Conservation (phyloP, 768 basidiomycete genomes). For the Sistotremastrum suecicum region DNA sequence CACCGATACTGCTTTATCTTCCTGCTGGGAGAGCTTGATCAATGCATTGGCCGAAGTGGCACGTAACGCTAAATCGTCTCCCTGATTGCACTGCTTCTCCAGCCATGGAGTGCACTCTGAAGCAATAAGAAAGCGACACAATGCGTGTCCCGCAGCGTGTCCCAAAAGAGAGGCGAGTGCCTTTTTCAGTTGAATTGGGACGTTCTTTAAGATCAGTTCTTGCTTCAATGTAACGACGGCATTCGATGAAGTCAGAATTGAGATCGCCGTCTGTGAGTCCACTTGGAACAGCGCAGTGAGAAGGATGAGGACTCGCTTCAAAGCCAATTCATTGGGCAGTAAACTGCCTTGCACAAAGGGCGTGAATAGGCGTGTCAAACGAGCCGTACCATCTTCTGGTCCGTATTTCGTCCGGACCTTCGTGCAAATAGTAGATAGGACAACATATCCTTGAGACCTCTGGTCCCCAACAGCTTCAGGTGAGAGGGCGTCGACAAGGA, state of each 20-base stretch:
- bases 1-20: slow-evolving; percentile 1
- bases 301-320: slow-evolving; percentile 47
- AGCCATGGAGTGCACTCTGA: slow-evolving; percentile 55
- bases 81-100: slow-evolving; percentile 36
- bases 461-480: no score
- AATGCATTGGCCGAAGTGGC: slow-evolving; percentile 61
- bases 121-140: slow-evolving; percentile 48
- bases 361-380: no score
- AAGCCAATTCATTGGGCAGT: slow-evolving; percentile 29
- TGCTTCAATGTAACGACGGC: slow-evolving; percentile 41
- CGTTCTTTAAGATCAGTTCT: no score
- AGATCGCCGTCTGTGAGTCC: slow-evolving; percentile 52
- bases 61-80: slow-evolving; percentile 30
- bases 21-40: slow-evolving; percentile 55
- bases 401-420: slow-evolving; percentile 29
- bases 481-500: no score
- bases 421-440: slow-evolving; percentile 56
- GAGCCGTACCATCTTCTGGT: slow-evolving; percentile 19
- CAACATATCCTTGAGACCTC: slow-evolving; percentile 51
- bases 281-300: slow-evolving; percentile 74
- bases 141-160: slow-evolving; percentile 63
- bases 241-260: slow-evolving; percentile 61
- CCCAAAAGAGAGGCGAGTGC: slow-evolving; percentile 62
- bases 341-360: no score
- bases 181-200: slow-evolving; percentile 33